These are phyloP conservation scores for Tuber calosporum DNA, from an alignment of 495 filamentous ascomycete genomes.

Conservation along the genomic window DNA sequence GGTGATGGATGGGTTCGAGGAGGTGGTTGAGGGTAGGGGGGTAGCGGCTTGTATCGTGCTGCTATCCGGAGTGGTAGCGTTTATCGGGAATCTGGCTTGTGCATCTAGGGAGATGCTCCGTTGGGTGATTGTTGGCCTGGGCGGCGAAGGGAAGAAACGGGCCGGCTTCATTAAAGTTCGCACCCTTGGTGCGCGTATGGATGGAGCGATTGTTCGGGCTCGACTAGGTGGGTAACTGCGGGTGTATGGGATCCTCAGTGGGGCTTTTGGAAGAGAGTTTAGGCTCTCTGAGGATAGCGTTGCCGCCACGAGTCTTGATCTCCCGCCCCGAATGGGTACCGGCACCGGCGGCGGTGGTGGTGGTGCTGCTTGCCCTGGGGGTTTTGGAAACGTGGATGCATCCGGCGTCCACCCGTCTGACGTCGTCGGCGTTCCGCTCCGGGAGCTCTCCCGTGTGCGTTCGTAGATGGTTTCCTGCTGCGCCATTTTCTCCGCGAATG, in stretches of 20 bases:
- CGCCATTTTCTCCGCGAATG: constrained; percentile 36
- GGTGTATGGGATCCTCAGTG: constrained; percentile 23
- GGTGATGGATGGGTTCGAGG: background rate
- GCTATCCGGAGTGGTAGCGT: background rate
- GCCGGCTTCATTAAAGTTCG: constrained; percentile 27
- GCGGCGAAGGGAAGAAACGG: constrained; percentile 21
- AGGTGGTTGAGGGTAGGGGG: background rate
- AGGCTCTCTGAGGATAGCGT: constrained; percentile 24
- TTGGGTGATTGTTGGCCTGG: background rate
- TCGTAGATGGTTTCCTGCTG: constrained; percentile 31
- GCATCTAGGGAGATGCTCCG: constrained; percentile 11
- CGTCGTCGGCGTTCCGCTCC: constrained; percentile 14
- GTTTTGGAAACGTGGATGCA: constrained; percentile 18
- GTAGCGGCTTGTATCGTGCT: background rate
- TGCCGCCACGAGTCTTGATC: constrained; percentile 9
- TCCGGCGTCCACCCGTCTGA: constrained; percentile 30
- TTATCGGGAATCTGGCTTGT: background rate
- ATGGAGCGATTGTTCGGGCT: background rate
- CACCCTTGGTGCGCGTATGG: constrained; percentile 4
- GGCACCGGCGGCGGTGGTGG: background rate
- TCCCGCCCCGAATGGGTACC: background rate
- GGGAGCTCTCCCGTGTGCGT: constrained; percentile 14
- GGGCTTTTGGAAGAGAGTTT: constrained; percentile 14
- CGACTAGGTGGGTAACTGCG: constrained; percentile 15
- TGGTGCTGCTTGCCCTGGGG: background rate